phyloP scores from a whole-genome alignment of 2,329 filamentous ascomycete genomes.

The Truncatella angustata region DNA sequence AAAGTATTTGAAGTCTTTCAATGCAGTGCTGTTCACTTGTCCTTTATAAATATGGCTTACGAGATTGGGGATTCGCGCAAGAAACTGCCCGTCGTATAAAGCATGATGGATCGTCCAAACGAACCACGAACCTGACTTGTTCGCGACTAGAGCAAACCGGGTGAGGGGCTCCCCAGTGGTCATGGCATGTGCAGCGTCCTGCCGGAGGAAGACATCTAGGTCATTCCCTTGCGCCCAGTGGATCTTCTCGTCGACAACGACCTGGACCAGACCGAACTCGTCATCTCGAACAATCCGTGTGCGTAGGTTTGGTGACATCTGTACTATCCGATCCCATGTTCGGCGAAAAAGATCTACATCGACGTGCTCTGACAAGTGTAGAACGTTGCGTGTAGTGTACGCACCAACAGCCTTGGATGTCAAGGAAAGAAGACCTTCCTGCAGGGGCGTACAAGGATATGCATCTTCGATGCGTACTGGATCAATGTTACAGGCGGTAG shows the following conservation, averaged over 20 bases:
- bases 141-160: conserved; percentile 40
- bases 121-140: conserved; percentile 37
- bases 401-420: conserved; percentile 48
- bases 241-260: conserved; percentile 40
- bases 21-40: not conserved
- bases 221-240: conserved; percentile 27
- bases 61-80: conserved; percentile 14
- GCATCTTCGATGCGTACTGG: conserved; percentile 45
- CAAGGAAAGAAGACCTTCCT: conserved; percentile 53
- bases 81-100: conserved; percentile 49
- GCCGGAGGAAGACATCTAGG: conserved; percentile 38
- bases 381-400: conserved; percentile 50
- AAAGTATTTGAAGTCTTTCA: not conserved
- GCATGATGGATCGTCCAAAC: conserved; percentile 55
- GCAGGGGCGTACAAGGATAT: conserved; percentile 53
- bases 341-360: conserved; percentile 35
- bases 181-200: conserved; percentile 38
- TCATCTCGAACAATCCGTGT: conserved; percentile 47
- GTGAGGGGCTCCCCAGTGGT: conserved; percentile 44
- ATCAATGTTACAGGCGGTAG: conserved; percentile 29
- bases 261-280: conserved; percentile 42
- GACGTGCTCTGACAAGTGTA: conserved; percentile 35
- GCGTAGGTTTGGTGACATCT: conserved; percentile 40
- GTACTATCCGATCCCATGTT: conserved; percentile 40
- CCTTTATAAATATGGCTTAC: not conserved